Evolutionary conservation across 441 rosid genomes (phyloP).

Genomic region (Viola pubescens): DNA sequence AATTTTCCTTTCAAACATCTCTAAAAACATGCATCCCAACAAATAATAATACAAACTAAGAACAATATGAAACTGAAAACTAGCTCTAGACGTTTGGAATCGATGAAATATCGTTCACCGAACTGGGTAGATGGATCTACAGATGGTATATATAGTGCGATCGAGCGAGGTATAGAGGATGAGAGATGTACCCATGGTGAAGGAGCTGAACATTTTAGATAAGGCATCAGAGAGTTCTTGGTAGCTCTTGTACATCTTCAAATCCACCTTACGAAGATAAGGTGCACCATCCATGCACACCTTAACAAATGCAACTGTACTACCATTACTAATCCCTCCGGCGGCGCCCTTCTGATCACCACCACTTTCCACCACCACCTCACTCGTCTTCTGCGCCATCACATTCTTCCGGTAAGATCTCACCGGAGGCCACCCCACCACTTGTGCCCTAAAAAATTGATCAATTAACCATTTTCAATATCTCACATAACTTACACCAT

Average conservation of each 20-base stretch:
- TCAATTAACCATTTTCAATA: neutral
- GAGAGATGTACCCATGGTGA: slow-evolving; percentile 66
- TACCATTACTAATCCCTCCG: neutral
- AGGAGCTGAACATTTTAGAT: slow-evolving; percentile 93
- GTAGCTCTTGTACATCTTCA: slow-evolving; percentile 84
- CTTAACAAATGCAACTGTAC: slow-evolving; percentile 64
- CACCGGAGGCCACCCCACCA: slow-evolving; percentile 99
- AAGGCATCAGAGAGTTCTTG: slow-evolving; percentile 76
- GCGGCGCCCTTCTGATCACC: neutral
- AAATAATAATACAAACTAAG: too few species aligned
- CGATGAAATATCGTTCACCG: too few species aligned
- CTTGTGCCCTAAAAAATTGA: slow-evolving; percentile 61
- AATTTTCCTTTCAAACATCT: too few species aligned
- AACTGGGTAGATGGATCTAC: too few species aligned
- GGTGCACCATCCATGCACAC: slow-evolving; percentile 97
- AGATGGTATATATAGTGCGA: neutral
- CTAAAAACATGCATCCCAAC: too few species aligned
- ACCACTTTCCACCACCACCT: slow-evolving; percentile 36
- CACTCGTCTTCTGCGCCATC: slow-evolving; percentile 53
- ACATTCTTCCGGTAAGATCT: slow-evolving; percentile 82
- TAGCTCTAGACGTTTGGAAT: too few species aligned
- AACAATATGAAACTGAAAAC: too few species aligned
- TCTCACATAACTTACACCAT: neutral
- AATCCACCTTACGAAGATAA: slow-evolving; percentile 87
- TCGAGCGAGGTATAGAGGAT: neutral